Conservation (phyloP, 2,329 filamentous ascomycete species). For the Passalora sequoiae region DNA sequence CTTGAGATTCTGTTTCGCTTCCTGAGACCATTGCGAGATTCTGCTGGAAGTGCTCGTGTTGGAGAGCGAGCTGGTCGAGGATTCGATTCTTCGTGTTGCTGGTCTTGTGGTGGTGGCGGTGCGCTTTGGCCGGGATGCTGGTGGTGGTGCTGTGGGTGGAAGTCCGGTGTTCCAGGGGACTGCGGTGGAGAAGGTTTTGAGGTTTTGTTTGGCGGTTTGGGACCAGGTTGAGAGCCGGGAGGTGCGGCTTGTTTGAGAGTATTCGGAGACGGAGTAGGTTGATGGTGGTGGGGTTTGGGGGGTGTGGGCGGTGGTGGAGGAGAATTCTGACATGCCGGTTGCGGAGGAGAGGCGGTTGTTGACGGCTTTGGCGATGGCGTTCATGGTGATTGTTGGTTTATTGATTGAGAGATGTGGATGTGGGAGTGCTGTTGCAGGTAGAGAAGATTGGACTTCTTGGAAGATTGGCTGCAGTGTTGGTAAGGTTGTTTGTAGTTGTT, state of each 20-base stretch:
- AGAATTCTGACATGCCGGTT: neutral
- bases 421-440: neutral
- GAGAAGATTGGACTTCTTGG: no score
- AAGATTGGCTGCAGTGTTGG: neutral
- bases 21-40: neutral
- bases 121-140: neutral
- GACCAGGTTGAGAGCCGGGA: neutral
- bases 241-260: neutral
- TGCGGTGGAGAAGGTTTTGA: conserved; percentile 1
- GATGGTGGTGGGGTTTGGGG: neutral
- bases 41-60: neutral
- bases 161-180: conserved; percentile 2
- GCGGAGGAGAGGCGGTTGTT: conserved; percentile 1
- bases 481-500: neutral
- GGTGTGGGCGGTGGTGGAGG: neutral
- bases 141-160: neutral
- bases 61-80: neutral
- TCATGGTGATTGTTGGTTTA: neutral
- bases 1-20: neutral
- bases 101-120: neutral
- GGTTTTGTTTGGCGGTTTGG: conserved; percentile 2
- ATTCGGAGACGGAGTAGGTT: neutral
- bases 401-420: neutral
- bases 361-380: neutral
- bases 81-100: neutral